These are phyloP conservation scores for Gossypium anomalum DNA, from an alignment of 345 rosid species.

Conservation along the genomic window DNA sequence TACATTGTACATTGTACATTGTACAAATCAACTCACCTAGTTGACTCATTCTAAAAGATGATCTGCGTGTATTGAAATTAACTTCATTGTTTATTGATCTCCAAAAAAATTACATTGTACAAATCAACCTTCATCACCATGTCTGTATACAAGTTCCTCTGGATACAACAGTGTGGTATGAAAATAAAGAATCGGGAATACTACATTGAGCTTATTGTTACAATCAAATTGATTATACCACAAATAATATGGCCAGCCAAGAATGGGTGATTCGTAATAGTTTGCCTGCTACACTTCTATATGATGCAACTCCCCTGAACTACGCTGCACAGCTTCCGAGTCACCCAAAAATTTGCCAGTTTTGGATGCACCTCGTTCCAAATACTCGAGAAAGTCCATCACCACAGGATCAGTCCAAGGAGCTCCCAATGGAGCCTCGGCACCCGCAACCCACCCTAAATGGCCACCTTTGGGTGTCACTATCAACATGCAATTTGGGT, in stretches of 20 bases:
- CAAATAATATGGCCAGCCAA: neutral
- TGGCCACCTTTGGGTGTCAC: constrained; percentile 92
- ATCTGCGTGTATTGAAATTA: neutral
- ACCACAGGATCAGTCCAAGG: constrained; percentile 80
- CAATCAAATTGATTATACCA: neutral
- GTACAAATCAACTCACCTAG: too few species aligned
- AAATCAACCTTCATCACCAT: neutral
- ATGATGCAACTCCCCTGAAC: constrained; percentile 23
- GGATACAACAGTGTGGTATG: neutral
- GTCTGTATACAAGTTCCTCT: neutral
- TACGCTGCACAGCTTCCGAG: constrained; percentile 13
- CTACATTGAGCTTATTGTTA: neutral
- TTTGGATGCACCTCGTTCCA: constrained; percentile 35
- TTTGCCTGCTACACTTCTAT: constrained; percentile 26
- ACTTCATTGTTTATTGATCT: neutral
- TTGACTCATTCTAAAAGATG: too few species aligned
- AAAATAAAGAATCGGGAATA: constrained; percentile 4
- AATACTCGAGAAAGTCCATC: constrained; percentile 77
- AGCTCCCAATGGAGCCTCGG: constrained; percentile 67
- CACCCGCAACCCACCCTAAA: constrained; percentile 88
- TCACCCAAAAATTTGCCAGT: constrained; percentile 3
- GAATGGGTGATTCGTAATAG: neutral
- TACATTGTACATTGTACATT: too few species aligned
- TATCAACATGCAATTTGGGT: constrained; percentile 70
- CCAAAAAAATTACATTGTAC: neutral